Evolutionary conservation across 345 rosid genomes (phyloP).

Genomic region (Arabidopsis suecica): DNA sequence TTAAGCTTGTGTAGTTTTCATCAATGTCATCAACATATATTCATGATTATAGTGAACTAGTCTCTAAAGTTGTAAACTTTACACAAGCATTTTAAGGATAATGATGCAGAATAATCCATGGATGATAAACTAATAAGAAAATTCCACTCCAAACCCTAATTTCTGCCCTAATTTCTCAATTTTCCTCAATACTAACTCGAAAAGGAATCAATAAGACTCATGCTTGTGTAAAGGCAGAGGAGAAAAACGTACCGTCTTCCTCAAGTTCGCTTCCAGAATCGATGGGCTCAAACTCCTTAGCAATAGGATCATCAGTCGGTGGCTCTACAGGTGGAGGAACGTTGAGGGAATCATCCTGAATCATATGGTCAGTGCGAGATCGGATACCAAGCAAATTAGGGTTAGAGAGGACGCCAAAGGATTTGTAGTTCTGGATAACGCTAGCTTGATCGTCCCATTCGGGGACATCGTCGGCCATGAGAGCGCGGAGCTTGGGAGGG

Average conservation of each 20-base stretch:
- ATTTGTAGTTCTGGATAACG: slow-evolving; percentile 82
- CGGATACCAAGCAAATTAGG: slow-evolving; percentile 69
- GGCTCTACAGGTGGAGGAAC: slow-evolving; percentile 59
- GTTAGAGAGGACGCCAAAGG: slow-evolving; percentile 88
- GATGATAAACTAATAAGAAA: no score
- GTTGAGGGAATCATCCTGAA: slow-evolving; percentile 75
- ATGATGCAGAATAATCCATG: background rate
- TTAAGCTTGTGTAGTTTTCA: slow-evolving; percentile 1
- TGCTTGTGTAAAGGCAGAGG: background rate
- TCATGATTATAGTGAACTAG: background rate
- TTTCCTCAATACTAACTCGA: background rate
- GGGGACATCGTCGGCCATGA: slow-evolving; percentile 55
- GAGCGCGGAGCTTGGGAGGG: slow-evolving; percentile 86
- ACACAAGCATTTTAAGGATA: background rate
- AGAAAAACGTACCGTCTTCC: slow-evolving; percentile 60
- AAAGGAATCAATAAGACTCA: background rate
- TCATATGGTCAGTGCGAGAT: slow-evolving; percentile 68
- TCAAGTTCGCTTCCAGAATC: slow-evolving; percentile 93
- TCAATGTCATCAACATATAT: background rate
- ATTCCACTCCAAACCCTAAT: slow-evolving; percentile 14
- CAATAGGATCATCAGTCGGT: slow-evolving; percentile 44
- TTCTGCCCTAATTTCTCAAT: background rate
- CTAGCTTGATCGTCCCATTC: slow-evolving; percentile 86
- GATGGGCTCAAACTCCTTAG: slow-evolving; percentile 56
- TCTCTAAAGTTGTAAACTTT: background rate